phyloP scores from a whole-genome alignment of 1,284 basidiomycete species.

The Amylostereum areolatum region DNA sequence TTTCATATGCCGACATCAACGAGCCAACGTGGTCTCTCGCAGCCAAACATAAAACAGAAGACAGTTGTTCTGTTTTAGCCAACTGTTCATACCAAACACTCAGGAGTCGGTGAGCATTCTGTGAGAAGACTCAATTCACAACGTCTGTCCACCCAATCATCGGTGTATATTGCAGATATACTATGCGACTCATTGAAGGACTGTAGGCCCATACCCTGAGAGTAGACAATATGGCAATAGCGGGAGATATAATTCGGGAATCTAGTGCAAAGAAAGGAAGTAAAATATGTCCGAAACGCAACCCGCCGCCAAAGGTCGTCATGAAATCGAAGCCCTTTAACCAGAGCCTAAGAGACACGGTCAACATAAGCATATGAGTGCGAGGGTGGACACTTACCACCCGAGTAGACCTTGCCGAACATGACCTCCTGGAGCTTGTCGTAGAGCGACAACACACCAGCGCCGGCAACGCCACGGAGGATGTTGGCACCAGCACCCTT shows the following conservation, averaged over 20 bases:
- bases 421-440: constrained; percentile 89
- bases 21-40: no score
- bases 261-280: constrained; percentile 26
- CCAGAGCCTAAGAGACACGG: constrained; percentile 36
- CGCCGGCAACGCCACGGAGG: constrained; percentile 96
- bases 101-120: no score
- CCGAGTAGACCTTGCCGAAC: constrained; percentile 96
- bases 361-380: neutral
- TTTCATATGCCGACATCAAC: no score
- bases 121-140: no score
- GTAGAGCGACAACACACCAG: constrained; percentile 92
- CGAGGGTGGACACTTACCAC: constrained; percentile 32
- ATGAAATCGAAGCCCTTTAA: constrained; percentile 22
- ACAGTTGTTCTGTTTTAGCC: no score
- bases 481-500: constrained; percentile 98
- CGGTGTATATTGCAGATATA: constrained; percentile 4
- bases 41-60: no score
- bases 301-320: no score
- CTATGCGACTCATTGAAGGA: neutral
- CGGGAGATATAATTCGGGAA: constrained; percentile 23
- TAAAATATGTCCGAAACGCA: constrained; percentile 17
- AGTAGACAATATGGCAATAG: constrained; percentile 15
- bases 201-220: constrained; percentile 6
- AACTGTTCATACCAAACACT: no score
- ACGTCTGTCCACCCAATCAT: neutral